Evolutionary conservation across 371 early-diverging fungal genomes (phyloP).

Genomic region (Blakeslea trispora): DNA sequence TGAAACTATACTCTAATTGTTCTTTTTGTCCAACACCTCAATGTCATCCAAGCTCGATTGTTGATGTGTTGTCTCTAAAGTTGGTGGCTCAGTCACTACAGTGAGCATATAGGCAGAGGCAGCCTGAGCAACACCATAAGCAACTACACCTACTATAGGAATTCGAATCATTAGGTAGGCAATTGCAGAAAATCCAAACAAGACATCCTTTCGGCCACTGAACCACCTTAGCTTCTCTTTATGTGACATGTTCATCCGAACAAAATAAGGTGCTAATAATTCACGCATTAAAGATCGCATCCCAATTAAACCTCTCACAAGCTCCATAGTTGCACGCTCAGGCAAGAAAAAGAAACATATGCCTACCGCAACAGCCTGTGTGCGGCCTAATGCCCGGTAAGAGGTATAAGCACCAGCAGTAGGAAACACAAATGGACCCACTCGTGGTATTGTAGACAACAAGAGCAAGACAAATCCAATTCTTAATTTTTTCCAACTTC

Average conservation of each 20-base stretch:
- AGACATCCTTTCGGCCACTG: slow-evolving; percentile 58
- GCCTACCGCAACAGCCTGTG: slow-evolving; percentile 46
- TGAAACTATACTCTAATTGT: no score
- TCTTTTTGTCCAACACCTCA: no score
- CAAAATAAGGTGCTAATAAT: slow-evolving; percentile 67
- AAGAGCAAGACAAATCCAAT: slow-evolving; percentile 47
- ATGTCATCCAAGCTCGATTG: no score
- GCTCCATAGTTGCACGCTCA: slow-evolving; percentile 35
- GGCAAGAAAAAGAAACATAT: slow-evolving; percentile 52
- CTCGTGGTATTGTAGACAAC: slow-evolving; percentile 54
- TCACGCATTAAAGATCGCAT: slow-evolving; percentile 67
- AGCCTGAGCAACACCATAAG: slow-evolving; percentile 62
- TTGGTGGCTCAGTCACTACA: slow-evolving; percentile 54
- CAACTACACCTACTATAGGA: slow-evolving; percentile 56
- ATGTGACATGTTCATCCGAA: slow-evolving; percentile 54
- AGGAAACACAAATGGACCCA: slow-evolving; percentile 64
- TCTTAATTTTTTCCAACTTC: slow-evolving; percentile 56
- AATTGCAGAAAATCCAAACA: slow-evolving; percentile 65
- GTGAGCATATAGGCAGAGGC: slow-evolving; percentile 61
- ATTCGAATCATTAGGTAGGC: slow-evolving; percentile 56
- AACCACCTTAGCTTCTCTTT: slow-evolving; percentile 61
- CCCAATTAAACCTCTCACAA: slow-evolving; percentile 60
- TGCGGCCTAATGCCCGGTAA: slow-evolving; percentile 47
- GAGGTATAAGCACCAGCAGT: slow-evolving; percentile 55
- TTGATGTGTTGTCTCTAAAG: background rate